A percentile compares a stretch with the other conserved stretches of the same genome.
Conservation (phyloP, 2,329 filamentous ascomycete genomes). For the Ceratocystis smalleyi region DNA sequence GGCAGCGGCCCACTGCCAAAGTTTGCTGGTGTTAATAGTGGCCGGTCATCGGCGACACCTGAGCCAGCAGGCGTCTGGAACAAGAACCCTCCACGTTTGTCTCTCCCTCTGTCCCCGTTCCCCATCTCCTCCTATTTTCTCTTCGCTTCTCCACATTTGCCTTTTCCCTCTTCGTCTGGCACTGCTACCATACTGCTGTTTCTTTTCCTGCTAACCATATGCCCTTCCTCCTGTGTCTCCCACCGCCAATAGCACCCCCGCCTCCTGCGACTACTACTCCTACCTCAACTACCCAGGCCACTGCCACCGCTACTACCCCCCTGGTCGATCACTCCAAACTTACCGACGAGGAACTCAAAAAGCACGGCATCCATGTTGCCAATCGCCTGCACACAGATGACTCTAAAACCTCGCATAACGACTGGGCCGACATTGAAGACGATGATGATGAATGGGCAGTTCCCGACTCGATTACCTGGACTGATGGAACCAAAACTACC, state of each 20-base stretch:
- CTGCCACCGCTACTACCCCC: conserved; percentile 27
- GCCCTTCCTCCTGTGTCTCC: neutral
- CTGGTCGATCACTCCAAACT: conserved; percentile 63
- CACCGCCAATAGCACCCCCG: neutral
- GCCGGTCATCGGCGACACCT: conserved; percentile 47
- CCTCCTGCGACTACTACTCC: conserved; percentile 19
- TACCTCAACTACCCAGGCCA: conserved; percentile 27
- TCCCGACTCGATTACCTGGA: conserved; percentile 74
- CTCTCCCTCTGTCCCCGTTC: conserved; percentile 18
- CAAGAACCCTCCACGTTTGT: conserved; percentile 60
- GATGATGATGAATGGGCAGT: conserved; percentile 70
- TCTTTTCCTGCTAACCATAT: neutral
- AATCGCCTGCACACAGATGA: conserved; percentile 64
- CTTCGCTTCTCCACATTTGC: neutral
- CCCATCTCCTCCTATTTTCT: neutral
- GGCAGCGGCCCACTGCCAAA: conserved; percentile 37
- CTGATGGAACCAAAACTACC: conserved; percentile 71
- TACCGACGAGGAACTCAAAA: conserved; percentile 74
- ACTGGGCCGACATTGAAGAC: conserved; percentile 83
- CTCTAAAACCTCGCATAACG: conserved; percentile 50
- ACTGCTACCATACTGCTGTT: too few species aligned
- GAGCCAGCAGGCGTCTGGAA: conserved; percentile 72
- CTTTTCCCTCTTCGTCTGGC: too few species aligned
- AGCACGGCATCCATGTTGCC: conserved; percentile 74
- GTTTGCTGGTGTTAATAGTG: conserved; percentile 33